Evolutionary conservation across 345 rosid genomes (phyloP), one percentile per base, ranked within the genome.

Genomic region (Bruguiera gymnorhiza): DNA sequence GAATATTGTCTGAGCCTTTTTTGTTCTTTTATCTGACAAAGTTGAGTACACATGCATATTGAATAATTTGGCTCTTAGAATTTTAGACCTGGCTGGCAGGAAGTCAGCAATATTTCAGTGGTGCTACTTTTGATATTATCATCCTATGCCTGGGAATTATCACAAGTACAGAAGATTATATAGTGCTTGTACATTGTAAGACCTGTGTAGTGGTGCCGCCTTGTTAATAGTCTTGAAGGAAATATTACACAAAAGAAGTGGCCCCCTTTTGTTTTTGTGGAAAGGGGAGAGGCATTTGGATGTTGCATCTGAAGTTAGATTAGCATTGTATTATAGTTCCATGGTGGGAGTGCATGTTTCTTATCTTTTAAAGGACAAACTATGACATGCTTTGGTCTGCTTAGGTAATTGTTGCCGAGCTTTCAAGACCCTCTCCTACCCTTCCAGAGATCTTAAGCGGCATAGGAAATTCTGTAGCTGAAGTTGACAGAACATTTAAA

Each of bases 331-430:
- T 13, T 15, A 43, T 43, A 43, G 50, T 43, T 43, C 50, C 16
- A 13, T 15, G 19, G 50, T 43, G 18, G 18, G 50, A 43, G 50
- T 43, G 50, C 27, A 51, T n/a, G 21, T 48, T 15, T 52, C 60
- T 3, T 27, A 48, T 70, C 19, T 60, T 60, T 20, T n/a, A 6
- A 10, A 21, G 34, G 57, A 20, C 75, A 8, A 51, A 24, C 24
- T 36, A 11, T 55, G 52, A 68, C 56, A 16, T 15, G 19, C 18
- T 32, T 72, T 71, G 10, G 48, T 68, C 36, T 36, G 59, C n/a
- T 36, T 75, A 94, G 98, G 96, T 91, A 57, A 88, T 81, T 4
- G 86, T 94, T 46, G 88, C 89, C 20, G 98, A 94, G 86, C n/a
- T 94, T 51, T 86, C 96, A 1, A 86, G 84, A 73, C 96, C 93